A percentile compares a stretch with the other conserved stretches of the same genome.
These are phyloP conservation scores for Malus hybrid DNA, from an alignment of 331 rosid genomes.

Conservation along the genomic window DNA sequence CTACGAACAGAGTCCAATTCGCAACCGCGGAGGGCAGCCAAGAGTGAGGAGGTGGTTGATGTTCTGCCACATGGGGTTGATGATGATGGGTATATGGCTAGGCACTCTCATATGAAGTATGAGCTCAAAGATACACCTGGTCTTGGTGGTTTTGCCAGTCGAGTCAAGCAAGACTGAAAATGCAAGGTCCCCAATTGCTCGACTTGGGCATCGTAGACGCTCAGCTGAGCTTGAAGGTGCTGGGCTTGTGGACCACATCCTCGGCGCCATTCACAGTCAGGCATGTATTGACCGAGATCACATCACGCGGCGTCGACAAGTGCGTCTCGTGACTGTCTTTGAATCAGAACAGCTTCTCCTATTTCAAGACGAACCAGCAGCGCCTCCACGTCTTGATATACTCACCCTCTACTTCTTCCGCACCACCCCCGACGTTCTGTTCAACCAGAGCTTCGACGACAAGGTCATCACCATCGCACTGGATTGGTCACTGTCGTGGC, in stretches of 20 bases:
- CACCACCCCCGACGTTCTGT: conserved; percentile 32
- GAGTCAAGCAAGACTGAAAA: no score
- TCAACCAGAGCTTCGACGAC: conserved; percentile 36
- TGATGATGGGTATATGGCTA: conserved; percentile 46
- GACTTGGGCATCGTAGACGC: no score
- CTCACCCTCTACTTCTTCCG: conserved; percentile 60
- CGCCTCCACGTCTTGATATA: conserved; percentile 84
- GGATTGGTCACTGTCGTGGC: conserved; percentile 40
- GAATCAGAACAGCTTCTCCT: conserved; percentile 74
- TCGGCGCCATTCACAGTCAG: conserved; percentile 75
- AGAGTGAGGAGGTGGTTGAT: conserved; percentile 60
- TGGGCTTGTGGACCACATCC: conserved; percentile 54
- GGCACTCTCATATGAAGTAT: conserved; percentile 79
- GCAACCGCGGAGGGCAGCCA: conserved; percentile 36
- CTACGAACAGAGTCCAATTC: conserved; percentile 22
- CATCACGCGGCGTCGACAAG: conserved; percentile 59
- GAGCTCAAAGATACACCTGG: conserved; percentile 91
- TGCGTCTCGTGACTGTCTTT: conserved; percentile 48
- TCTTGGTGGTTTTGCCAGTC: conserved; percentile 32
- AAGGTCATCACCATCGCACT: conserved; percentile 28
- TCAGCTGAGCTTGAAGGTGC: conserved; percentile 43
- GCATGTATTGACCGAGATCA: conserved; percentile 45
- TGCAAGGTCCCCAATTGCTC: no score
- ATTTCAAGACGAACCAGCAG: conserved; percentile 76
- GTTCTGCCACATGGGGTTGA: conserved; percentile 52